Base-by-base conservation (phyloP, 2,329 filamentous ascomycete species). In the Immersiporthe knoxdaviesiana region DNA sequence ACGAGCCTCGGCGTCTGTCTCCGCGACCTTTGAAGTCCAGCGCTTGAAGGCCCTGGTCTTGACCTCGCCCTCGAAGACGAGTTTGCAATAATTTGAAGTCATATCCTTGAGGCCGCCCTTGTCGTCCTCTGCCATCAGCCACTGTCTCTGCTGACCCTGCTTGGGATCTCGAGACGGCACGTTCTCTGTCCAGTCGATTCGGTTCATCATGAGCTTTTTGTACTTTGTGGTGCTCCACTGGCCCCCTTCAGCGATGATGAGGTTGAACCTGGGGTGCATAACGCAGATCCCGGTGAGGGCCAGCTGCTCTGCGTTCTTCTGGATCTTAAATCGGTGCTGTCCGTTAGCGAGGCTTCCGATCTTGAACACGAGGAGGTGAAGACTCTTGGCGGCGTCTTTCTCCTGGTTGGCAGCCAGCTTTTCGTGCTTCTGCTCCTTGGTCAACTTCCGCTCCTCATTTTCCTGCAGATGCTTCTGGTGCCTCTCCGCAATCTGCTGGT, bases 111-210 rank as follows among this genome's bases (percentile, higher is more conserved):
- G 80, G 59, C 90, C 86, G 2, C 93, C 93, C 12, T 89, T 85
- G 69, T 94, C 92, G 75, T 94, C 91, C 75, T 96, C 88, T 1
- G 92, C 89, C 70, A 90, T 87, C 62, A 97, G 84, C 93, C 94
- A 97, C 59, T 90, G 84, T 24, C 89, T 88, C 56, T 90, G 84
- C 1, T 87, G 86, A 69, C 87, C 88, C 68, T 86, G 84, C 68
- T 90, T 90, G 50, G 84, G 85, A 70, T 89, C 85, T 63, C 85
- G 85, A 0, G 94, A 90, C 2, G 90, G 89, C 0, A 88, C 87
- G 74, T 97, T 97, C 77, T 98, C 94, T 2, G 91, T 92, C 96
- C 97, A 99, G 79, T 97, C 91, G 76, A 98, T 94, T 62, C 96
- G 93, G 74, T 95, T 91, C 58, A 97, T 84, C 92, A 99, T 94